Conservation (phyloP, 2,329 filamentous ascomycete genomes). For the Diaporthe vexans region DNA sequence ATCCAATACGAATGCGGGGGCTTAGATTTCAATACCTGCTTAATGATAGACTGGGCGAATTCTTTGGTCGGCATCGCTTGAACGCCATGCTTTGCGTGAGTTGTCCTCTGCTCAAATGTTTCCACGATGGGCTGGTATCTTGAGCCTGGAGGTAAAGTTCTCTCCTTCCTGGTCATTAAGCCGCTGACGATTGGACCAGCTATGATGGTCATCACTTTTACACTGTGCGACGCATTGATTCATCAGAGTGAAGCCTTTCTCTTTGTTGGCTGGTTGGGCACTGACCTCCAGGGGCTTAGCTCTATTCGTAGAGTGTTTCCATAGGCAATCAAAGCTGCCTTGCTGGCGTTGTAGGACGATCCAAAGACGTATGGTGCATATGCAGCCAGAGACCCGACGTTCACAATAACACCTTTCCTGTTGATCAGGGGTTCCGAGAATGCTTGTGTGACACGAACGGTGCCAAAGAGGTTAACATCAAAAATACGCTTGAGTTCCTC, state of each 20-base stretch:
- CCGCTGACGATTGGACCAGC: constrained; percentile 5
- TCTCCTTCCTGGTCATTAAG: constrained; percentile 6
- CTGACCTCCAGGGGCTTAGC: neutral
- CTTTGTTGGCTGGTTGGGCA: neutral
- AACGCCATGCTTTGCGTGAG: constrained; percentile 1
- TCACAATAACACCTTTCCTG: neutral
- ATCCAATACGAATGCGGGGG: constrained; percentile 9
- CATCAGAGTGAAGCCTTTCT: neutral
- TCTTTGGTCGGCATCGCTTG: constrained; percentile 7
- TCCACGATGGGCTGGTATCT: neutral
- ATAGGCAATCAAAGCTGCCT: constrained; percentile 4
- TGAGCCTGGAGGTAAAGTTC: neutral
- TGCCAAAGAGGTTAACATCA: constrained; percentile 15
- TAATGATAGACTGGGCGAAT: constrained; percentile 2
- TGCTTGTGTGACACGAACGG: constrained; percentile 5
- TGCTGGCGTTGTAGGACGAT: constrained; percentile 1
- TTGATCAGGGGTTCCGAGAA: neutral
- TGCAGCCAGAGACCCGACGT: constrained; percentile 11
- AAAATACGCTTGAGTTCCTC: constrained; percentile 11
- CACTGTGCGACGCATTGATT: neutral
- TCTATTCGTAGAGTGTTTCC: constrained; percentile 7
- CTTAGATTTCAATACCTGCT: constrained; percentile 9
- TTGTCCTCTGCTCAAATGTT: constrained; percentile 1
- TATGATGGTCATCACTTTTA: constrained; percentile 10
- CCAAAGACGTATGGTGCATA: constrained; percentile 16